Evolutionary conservation across 192 early-diverging fungal species (phyloP), one percentile per base, ranked within the genome.

Genomic region (Linnemannia elongata): DNA sequence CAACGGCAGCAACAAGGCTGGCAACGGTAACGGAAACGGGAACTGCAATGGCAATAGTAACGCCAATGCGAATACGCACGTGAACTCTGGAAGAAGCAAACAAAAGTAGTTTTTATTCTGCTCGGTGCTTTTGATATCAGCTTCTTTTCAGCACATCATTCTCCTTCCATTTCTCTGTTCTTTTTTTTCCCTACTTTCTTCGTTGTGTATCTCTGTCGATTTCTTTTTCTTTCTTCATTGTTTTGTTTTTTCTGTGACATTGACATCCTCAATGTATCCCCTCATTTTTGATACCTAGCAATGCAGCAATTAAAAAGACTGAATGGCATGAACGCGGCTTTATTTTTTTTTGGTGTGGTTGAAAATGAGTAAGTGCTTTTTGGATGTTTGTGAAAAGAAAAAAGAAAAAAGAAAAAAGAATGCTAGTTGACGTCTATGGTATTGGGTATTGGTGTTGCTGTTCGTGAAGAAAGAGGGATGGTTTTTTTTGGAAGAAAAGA

Each of bases 41-140:
- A 78, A 30, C 69, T 42, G 78, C 4, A 57, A 57, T 79, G 70
- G 52, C 30, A 60, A 39, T 45, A 27, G n/a, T 3, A 75, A 35
- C 73, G 44, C 27, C 10, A 60, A 60, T 60, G 24, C 57, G 7
- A 60, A 66, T 66, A 3, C 60, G 27, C 13, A 66, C 24, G 30
- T 10, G 27, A 33, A 15, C 27, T 27, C 30, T 27, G 60, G 60
- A 13, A 69, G 71, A 35, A 42, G n/a, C 72, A 81, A 81, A 33
- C 57, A n/a, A 6, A 80, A 80, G 42, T 74, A 78, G 41, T 66
- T 33, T 66, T 60, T 60, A 30, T 12, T 30, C 0, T 66, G n/a
- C 3, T 27, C 60, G 12, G 27, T 66, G 30, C 30, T 30, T 66
- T 33, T 35, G 60, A 66, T 33, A 66, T 66, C 60, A 30, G 27